Conservation (phyloP, 257 asterid genomes). For the Forsythia viridissima region DNA sequence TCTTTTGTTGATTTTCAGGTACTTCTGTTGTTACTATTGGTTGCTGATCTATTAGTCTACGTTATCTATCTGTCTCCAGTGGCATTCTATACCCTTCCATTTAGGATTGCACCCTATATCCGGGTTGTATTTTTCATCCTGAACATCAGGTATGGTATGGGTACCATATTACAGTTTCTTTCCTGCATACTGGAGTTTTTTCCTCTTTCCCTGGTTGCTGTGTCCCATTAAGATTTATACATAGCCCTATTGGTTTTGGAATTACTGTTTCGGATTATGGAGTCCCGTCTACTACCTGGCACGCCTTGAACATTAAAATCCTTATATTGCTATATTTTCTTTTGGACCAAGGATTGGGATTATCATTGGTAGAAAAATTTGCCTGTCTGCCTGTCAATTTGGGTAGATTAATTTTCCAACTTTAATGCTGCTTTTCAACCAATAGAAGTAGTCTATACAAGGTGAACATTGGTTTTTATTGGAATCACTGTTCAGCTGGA, state of each 20-base stretch:
- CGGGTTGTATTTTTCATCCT: conserved; percentile 75
- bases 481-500: background rate
- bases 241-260: conserved; percentile 16
- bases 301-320: background rate
- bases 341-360: background rate
- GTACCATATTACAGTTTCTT: conserved; percentile 14
- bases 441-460: background rate
- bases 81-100: conserved; percentile 66
- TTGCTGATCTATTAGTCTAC: conserved; percentile 62
- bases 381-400: conserved; percentile 1
- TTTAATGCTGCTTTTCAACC: background rate
- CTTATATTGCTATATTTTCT: conserved; percentile 2
- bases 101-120: conserved; percentile 84
- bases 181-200: conserved; percentile 2
- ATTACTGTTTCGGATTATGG: background rate
- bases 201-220: conserved; percentile 12
- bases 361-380: background rate
- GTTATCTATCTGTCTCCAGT: conserved; percentile 66
- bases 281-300: conserved; percentile 7
- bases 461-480: conserved; percentile 2
- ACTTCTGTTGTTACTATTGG: conserved; percentile 57
- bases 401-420: background rate
- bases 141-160: conserved; percentile 61
- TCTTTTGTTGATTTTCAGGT: conserved; percentile 50
- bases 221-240: background rate